These are phyloP conservation scores for Rutstroemia sp. DNA, from an alignment of 2,329 filamentous ascomycete genomes.

Conservation along the genomic window DNA sequence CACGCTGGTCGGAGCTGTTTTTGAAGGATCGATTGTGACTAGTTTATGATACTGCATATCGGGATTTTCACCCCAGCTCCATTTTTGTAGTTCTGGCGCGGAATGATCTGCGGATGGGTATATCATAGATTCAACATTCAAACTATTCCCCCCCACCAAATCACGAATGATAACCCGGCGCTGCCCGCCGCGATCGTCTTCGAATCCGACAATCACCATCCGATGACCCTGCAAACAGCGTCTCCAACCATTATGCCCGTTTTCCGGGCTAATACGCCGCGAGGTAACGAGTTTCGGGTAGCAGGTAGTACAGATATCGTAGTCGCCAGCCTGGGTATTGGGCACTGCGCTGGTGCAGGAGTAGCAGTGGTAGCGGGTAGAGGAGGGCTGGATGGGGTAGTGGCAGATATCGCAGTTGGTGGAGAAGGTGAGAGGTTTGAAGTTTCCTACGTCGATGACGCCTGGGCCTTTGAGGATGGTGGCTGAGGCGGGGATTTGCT, in stretches of 20 bases:
- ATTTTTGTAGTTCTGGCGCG: conserved; percentile 37
- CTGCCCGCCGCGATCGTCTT: conserved; percentile 59
- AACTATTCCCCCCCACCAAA: conserved; percentile 66
- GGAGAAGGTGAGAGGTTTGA: conserved; percentile 62
- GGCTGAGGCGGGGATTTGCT: conserved; percentile 37
- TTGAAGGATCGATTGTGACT: conserved; percentile 44
- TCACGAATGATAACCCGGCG: conserved; percentile 62
- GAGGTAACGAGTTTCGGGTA: conserved; percentile 60
- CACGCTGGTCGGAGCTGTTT: conserved; percentile 28
- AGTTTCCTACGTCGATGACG: conserved; percentile 40
- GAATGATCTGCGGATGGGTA: conserved; percentile 19
- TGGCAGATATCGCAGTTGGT: conserved; percentile 75
- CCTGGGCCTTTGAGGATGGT: conserved; percentile 41
- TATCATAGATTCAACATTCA: conserved; percentile 46
- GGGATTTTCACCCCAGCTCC: conserved; percentile 41
- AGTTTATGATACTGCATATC: conserved; percentile 36
- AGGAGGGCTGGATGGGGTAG: conserved; percentile 60
- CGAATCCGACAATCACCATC: conserved; percentile 75
- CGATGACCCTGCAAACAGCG: conserved; percentile 74
- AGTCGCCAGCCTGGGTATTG: conserved; percentile 58
- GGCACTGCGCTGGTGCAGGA: conserved; percentile 53
- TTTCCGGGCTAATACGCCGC: conserved; percentile 62
- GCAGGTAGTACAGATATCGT: conserved; percentile 76
- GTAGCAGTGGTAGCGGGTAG: conserved; percentile 73
- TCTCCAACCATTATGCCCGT: conserved; percentile 76